Base-by-base conservation (phyloP, 768 basidiomycete genomes). In the Boletus edulis region DNA sequence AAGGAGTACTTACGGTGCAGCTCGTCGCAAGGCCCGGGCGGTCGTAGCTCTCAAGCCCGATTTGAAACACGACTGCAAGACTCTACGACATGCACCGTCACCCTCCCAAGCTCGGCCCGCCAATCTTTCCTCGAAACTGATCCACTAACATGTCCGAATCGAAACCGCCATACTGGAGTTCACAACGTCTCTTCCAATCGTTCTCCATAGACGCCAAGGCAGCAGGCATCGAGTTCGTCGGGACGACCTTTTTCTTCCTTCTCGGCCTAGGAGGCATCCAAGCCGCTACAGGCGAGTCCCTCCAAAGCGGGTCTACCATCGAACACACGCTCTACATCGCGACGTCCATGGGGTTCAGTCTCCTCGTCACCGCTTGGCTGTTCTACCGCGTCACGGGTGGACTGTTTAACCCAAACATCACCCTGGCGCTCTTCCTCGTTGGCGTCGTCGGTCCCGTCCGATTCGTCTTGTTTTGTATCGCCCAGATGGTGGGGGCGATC, bases 301-400 rank as follows among this genome's bases (percentile, higher is more conserved):
- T 61, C 29, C 52, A 63, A 47, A 66, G 65, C 48, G 63, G 70
- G 6, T 69, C 72, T 12, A 67, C 54, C 51, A 62, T 80, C 55
- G 75, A 77, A 51, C 77, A 75, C 20, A 68, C 76, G 40, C 68
- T 83, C 53, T 87, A 85, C 67, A 79, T 84, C 31, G 77, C 85
- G 5, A 77, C 78, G 0, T 78, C 75, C 46, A 82, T 85, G 76
- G 85, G 87, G 1, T 66, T 87, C 45, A 79, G 79, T 58, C 76
- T 89, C 43, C 73, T 87, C 45, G 77, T 82, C 41, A 81, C 81
- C 3, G 84, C 80, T 9, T 89, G 86, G 85, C 62, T 86, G 12
- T 88, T 87, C 69, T 87, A 79, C 64, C 77, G 85, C 39, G 69
- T 79, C 22, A 85, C 83, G 0, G 85, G 85, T 11, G 84, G 83